These are phyloP conservation scores for Solanum ahanhuiri DNA, from an alignment of 257 asterid species.

Conservation along the genomic window DNA sequence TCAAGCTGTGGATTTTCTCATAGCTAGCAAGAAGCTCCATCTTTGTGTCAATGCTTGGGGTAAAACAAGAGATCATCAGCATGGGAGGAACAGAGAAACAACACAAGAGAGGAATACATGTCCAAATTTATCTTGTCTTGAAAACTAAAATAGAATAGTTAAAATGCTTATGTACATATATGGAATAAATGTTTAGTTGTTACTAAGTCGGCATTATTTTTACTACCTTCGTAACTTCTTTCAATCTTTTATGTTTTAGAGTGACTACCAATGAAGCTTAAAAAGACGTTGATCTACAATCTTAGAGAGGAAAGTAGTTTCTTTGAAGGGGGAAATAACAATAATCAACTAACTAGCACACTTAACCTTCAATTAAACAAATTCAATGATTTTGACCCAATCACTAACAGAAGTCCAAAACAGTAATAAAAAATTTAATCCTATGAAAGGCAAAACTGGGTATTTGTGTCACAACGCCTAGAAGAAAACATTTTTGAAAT, in stretches of 20 bases:
- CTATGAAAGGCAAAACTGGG: no score
- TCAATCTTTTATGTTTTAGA: neutral
- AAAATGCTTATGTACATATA: no score
- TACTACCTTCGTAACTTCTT: no score
- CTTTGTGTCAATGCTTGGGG: slow-evolving; percentile 40
- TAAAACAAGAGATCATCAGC: slow-evolving; percentile 6
- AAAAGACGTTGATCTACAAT: no score
- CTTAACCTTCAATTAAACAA: neutral
- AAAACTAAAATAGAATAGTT: no score
- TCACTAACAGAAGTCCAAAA: neutral
- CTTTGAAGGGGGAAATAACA: neutral
- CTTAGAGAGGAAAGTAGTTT: neutral
- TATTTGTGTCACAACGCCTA: no score
- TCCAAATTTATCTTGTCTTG: no score
- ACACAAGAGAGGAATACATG: no score
- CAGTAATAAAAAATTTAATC: neutral
- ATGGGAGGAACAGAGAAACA: neutral
- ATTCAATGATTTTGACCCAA: neutral
- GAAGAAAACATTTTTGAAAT: no score
- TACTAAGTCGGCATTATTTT: no score
- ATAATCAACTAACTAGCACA: neutral
- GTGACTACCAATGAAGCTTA: neutral
- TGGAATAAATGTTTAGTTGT: no score
- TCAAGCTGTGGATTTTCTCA: slow-evolving; percentile 25
- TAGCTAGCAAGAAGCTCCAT: slow-evolving; percentile 32